Conservation (phyloP, 768 basidiomycete genomes). For the Mycena kentingensis region DNA sequence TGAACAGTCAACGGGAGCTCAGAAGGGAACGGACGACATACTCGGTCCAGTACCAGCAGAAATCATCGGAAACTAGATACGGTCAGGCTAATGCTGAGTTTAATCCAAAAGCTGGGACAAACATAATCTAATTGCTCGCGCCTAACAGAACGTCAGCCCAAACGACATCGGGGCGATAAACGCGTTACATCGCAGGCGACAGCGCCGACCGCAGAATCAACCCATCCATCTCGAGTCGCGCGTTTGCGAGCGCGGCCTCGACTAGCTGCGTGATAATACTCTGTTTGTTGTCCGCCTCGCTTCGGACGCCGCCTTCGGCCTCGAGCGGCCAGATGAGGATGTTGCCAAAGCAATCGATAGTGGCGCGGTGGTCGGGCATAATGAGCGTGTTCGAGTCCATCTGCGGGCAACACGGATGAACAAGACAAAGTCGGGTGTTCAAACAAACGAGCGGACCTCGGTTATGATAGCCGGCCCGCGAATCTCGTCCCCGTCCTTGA, state of each 20-base stretch:
- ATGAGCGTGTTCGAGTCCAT: slow-evolving; percentile 31
- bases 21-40: background rate
- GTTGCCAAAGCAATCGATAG: slow-evolving; percentile 31
- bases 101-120: background rate
- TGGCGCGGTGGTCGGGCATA: slow-evolving; percentile 29
- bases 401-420: slow-evolving; percentile 6
- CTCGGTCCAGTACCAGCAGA: slow-evolving; percentile 30
- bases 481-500: slow-evolving; percentile 26
- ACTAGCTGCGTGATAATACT: slow-evolving; percentile 25
- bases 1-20: background rate
- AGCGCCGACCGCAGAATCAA: slow-evolving; percentile 30
- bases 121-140: slow-evolving; percentile 29
- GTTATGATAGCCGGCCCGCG: slow-evolving; percentile 30
- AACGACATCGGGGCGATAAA: background rate
- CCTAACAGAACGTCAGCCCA: slow-evolving; percentile 8
- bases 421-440: background rate
- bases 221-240: slow-evolving; percentile 32
- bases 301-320: slow-evolving; percentile 6
- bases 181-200: slow-evolving; percentile 27
- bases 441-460: slow-evolving; percentile 19
- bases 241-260: slow-evolving; percentile 27
- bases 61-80: slow-evolving; percentile 31
- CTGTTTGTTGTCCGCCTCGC: slow-evolving; percentile 17
- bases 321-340: slow-evolving; percentile 30
- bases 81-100: background rate